Conservation (phyloP, 441 rosid species). For the Macaranga tanarius region DNA sequence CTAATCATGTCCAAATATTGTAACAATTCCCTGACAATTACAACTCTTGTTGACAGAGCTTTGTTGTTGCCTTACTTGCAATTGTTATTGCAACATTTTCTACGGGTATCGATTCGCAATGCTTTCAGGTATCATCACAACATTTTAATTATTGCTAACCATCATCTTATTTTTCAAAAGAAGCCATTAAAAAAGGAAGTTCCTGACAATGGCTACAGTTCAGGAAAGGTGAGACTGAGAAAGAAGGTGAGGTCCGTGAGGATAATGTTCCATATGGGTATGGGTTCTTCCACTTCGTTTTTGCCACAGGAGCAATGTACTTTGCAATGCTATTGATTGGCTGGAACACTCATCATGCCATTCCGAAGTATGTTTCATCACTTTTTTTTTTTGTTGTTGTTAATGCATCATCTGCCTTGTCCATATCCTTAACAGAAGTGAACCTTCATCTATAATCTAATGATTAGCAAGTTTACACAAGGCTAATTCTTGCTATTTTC, state of each 20-base stretch:
- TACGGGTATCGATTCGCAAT: constrained; percentile 88
- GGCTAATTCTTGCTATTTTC: neutral
- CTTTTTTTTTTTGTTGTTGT: no score
- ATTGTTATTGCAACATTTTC: constrained; percentile 96
- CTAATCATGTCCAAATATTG: neutral
- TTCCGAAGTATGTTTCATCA: constrained; percentile 52
- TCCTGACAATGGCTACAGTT: constrained; percentile 39
- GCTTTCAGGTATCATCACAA: constrained; percentile 71
- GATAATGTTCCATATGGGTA: constrained; percentile 87
- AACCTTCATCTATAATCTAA: no score
- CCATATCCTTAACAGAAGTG: no score
- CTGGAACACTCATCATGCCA: constrained; percentile 87
- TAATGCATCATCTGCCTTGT: neutral
- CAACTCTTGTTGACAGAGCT: constrained; percentile 56
- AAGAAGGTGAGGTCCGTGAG: no score
- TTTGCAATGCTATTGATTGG: constrained; percentile 93
- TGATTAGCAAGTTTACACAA: neutral
- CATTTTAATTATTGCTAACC: constrained; percentile 1
- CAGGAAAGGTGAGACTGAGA: constrained; percentile 47
- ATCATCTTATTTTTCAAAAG: neutral
- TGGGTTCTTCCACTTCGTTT: constrained; percentile 98
- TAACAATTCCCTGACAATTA: neutral
- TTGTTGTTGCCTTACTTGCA: constrained; percentile 75
- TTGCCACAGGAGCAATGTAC: constrained; percentile 98
- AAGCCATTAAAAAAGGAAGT: neutral